phyloP scores from a whole-genome alignment of 2,329 filamentous ascomycete genomes.

The Alternaria angustiovoidea region DNA sequence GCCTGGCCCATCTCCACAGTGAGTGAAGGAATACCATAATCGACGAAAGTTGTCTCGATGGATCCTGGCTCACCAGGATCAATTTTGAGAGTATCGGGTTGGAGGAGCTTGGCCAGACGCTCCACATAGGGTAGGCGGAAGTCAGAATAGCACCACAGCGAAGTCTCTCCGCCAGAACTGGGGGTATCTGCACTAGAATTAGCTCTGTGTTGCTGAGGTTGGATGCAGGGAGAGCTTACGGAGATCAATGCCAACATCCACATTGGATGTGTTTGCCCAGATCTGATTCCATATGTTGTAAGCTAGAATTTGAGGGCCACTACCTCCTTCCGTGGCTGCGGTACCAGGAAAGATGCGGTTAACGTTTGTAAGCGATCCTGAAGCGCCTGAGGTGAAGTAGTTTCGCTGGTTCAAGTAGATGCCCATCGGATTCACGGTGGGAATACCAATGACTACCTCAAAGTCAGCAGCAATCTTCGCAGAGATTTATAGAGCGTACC shows the following conservation, averaged over 20 bases:
- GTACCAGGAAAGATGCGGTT: slow-evolving; percentile 48
- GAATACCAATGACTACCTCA: slow-evolving; percentile 47
- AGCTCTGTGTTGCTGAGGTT: not conserved
- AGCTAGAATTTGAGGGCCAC: slow-evolving; percentile 37
- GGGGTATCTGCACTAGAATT: slow-evolving; percentile 39
- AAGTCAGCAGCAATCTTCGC: slow-evolving; percentile 7
- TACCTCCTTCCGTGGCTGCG: slow-evolving; percentile 36
- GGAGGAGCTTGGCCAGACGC: slow-evolving; percentile 50
- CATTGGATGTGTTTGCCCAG: slow-evolving; percentile 50
- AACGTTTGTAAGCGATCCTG: slow-evolving; percentile 45
- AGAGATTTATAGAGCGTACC: slow-evolving; percentile 25
- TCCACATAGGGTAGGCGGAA: slow-evolving; percentile 49
- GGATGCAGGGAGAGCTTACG: slow-evolving; percentile 18
- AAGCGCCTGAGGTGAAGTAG: slow-evolving; percentile 45
- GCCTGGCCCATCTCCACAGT: slow-evolving; percentile 52
- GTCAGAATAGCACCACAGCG: slow-evolving; percentile 53
- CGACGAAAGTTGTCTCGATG: slow-evolving; percentile 52
- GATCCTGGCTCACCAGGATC: slow-evolving; percentile 51
- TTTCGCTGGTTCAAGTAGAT: slow-evolving; percentile 53
- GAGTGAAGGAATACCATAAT: slow-evolving; percentile 46
- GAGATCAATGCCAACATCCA: slow-evolving; percentile 52
- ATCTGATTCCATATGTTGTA: slow-evolving; percentile 52
- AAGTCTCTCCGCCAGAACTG: slow-evolving; percentile 47
- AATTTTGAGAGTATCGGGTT: slow-evolving; percentile 52
- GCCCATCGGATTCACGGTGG: slow-evolving; percentile 51